Evolutionary conservation across 495 filamentous ascomycete genomes (phyloP).

Genomic region (Astrothelium subdiscretum): DNA sequence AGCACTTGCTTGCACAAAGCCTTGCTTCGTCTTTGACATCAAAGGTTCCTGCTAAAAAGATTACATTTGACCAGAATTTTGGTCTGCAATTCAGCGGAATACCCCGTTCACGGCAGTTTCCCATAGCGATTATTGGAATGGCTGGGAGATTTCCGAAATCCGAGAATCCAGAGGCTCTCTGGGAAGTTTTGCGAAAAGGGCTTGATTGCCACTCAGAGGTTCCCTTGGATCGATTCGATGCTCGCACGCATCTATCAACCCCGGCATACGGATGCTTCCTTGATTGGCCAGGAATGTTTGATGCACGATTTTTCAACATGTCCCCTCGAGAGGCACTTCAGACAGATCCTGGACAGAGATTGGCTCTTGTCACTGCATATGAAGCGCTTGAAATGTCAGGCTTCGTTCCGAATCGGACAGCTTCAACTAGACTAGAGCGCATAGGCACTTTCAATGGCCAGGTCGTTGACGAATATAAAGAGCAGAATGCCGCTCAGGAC

Average conservation of each 20-base stretch:
- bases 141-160: constrained; percentile 32
- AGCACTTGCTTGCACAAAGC: too few species aligned
- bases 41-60: too few species aligned
- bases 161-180: constrained; percentile 27
- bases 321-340: constrained; percentile 27
- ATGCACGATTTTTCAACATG: constrained; percentile 30
- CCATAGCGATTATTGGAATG: constrained; percentile 34
- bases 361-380: constrained; percentile 26
- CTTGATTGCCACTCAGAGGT: constrained; percentile 29
- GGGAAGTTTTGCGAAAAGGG: constrained; percentile 32
- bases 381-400: constrained; percentile 31
- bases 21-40: neutral
- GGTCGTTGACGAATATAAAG: constrained; percentile 23
- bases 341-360: constrained; percentile 25
- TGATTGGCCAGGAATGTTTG: constrained; percentile 19
- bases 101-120: constrained; percentile 11
- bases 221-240: constrained; percentile 35
- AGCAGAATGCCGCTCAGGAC: constrained; percentile 17
- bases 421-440: constrained; percentile 16
- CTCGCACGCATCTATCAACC: constrained; percentile 23
- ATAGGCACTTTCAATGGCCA: constrained; percentile 28
- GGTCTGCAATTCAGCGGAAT: neutral
- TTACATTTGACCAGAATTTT: neutral
- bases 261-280: constrained; percentile 1
- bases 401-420: constrained; percentile 19